Conservation (phyloP, 1,284 basidiomycete species). For the Austroboletus olivaceoglutinosus region DNA sequence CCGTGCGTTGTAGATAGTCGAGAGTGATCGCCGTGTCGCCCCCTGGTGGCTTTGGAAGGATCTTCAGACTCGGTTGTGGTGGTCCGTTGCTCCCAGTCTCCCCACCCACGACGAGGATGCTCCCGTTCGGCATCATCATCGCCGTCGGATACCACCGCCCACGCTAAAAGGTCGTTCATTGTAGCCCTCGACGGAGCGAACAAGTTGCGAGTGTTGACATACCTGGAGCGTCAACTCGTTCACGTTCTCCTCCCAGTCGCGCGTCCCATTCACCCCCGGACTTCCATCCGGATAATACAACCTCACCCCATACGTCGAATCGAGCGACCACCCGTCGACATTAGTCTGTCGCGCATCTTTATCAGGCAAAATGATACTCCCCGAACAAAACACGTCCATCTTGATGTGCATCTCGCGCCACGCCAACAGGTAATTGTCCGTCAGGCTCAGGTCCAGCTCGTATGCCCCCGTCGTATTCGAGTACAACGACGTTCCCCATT, state of each 20-base stretch:
- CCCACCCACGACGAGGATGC: slow-evolving; percentile 69
- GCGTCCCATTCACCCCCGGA: slow-evolving; percentile 51
- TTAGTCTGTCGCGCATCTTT: slow-evolving; percentile 66
- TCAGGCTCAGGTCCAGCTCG: slow-evolving; percentile 64
- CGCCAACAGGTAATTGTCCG: slow-evolving; percentile 49
- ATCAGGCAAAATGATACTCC: slow-evolving; percentile 68
- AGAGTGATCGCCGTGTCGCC: slow-evolving; percentile 42
- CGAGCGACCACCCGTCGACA: slow-evolving; percentile 63
- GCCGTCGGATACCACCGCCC: slow-evolving; percentile 73
- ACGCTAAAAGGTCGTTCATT: slow-evolving; percentile 48
- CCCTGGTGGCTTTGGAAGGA: slow-evolving; percentile 47
- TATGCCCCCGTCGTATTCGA: slow-evolving; percentile 73
- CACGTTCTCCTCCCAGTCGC: slow-evolving; percentile 53
- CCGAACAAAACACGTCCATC: slow-evolving; percentile 76
- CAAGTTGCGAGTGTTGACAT: neutral
- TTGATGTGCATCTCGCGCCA: slow-evolving; percentile 75
- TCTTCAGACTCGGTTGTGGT: slow-evolving; percentile 64
- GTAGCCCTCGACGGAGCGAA: neutral
- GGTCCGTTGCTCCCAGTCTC: slow-evolving; percentile 67
- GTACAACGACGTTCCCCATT: slow-evolving; percentile 51
- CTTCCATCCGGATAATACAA: slow-evolving; percentile 52
- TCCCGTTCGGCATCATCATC: slow-evolving; percentile 66
- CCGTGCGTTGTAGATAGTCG: slow-evolving; percentile 55
- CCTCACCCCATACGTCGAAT: slow-evolving; percentile 67
- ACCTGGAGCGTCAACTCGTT: slow-evolving; percentile 47